phyloP scores from a whole-genome alignment of 2,329 filamentous ascomycete genomes.

The Claviceps sorghi region DNA sequence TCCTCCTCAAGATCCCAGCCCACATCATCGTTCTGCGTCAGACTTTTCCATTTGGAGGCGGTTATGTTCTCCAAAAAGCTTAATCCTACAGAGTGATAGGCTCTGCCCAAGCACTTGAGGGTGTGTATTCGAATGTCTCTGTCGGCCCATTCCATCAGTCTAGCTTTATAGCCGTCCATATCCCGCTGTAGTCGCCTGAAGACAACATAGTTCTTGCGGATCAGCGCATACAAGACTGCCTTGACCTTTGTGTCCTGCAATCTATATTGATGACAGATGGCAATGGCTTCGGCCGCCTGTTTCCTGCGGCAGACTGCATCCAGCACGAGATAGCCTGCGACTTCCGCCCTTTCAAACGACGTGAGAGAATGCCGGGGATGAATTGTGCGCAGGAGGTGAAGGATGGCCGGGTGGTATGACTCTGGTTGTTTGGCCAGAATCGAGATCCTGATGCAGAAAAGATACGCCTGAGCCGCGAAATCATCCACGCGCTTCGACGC shows the following conservation, averaged over 20 bases:
- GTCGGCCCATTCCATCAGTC: slow-evolving; percentile 70
- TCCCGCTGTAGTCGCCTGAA: slow-evolving; percentile 58
- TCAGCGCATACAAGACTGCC: slow-evolving; percentile 51
- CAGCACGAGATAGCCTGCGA: slow-evolving; percentile 66
- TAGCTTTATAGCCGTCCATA: slow-evolving; percentile 68
- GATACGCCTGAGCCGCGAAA: slow-evolving; percentile 79
- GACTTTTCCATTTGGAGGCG: slow-evolving; percentile 54
- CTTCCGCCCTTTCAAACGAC: slow-evolving; percentile 59
- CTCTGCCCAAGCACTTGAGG: slow-evolving; percentile 71
- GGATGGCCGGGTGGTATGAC: slow-evolving; percentile 77
- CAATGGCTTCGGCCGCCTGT: slow-evolving; percentile 59
- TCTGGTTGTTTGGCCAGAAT: slow-evolving; percentile 72
- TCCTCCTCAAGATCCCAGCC: slow-evolving; percentile 70
- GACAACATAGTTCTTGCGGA: slow-evolving; percentile 66
- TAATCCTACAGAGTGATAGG: slow-evolving; percentile 61
- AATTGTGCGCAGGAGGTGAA: slow-evolving; percentile 60
- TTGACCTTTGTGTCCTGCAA: slow-evolving; percentile 57
- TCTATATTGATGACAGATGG: slow-evolving; percentile 44
- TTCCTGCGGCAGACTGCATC: slow-evolving; percentile 77
- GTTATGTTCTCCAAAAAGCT: slow-evolving; percentile 55
- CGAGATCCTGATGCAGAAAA: slow-evolving; percentile 77
- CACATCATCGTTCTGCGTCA: slow-evolving; percentile 55
- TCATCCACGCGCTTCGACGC: slow-evolving; percentile 60
- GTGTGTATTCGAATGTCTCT: slow-evolving; percentile 59
- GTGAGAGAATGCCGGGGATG: slow-evolving; percentile 55